These are phyloP conservation scores for Cystobasidiopsis lactophilus DNA, from an alignment of 768 basidiomycete genomes.

Conservation along the genomic window DNA sequence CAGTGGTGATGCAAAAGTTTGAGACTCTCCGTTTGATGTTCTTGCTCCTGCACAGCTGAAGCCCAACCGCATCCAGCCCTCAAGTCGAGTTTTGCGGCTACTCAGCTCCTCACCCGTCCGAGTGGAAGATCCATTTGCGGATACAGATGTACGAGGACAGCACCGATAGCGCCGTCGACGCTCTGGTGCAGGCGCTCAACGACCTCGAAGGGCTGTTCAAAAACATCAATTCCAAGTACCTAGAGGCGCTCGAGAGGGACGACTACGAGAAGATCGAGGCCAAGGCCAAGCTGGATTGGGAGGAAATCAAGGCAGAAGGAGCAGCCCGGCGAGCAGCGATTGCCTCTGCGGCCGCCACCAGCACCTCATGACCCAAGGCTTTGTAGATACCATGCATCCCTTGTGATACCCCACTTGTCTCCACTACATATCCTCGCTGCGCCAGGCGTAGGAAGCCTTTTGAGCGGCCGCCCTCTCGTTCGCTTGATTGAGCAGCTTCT, in stretches of 20 bases:
- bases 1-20: slow-evolving; percentile 90
- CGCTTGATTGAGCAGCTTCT: too few species aligned
- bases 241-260: slow-evolving; percentile 8
- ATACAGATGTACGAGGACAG: slow-evolving; percentile 96
- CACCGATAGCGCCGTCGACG: slow-evolving; percentile 40
- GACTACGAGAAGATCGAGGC: slow-evolving; percentile 16
- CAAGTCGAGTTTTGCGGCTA: slow-evolving; percentile 98
- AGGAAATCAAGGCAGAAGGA: slow-evolving; percentile 6
- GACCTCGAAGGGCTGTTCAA: slow-evolving; percentile 15
- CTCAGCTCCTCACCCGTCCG: slow-evolving; percentile 88
- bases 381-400: too few species aligned
- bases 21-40: slow-evolving; percentile 18
- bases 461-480: too few species aligned
- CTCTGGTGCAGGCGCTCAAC: slow-evolving; percentile 14
- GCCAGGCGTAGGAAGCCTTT: too few species aligned
- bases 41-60: neutral
- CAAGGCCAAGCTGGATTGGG: slow-evolving; percentile 7
- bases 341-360: neutral
- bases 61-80: slow-evolving; percentile 34
- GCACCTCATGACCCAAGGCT: too few species aligned
- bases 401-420: too few species aligned
- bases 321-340: neutral
- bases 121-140: slow-evolving; percentile 86
- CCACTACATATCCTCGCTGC: too few species aligned
- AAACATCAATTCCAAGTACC: slow-evolving; percentile 13